Evolutionary conservation across 148 eudicot species (phyloP), one percentile per base, ranked within the genome.

Genomic region (Diospyros kaki): DNA sequence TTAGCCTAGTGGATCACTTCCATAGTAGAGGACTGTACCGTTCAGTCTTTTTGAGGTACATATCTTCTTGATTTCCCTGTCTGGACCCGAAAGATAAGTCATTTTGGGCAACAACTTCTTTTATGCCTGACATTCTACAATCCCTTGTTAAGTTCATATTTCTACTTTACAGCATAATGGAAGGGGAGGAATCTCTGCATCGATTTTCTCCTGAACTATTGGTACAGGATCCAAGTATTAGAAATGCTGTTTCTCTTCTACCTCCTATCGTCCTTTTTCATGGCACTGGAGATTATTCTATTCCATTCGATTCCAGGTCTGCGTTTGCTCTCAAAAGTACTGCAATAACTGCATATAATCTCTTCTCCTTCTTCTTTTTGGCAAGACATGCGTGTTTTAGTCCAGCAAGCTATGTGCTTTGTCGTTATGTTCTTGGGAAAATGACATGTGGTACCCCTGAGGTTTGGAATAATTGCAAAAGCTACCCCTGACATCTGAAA

Each of bases 211-310:
- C 98, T 13, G 97, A 92, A 88, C 53, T 90, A 74, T 53, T 89
- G 80, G 92, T 89, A 65, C 91, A 92, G 73, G 97, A 89, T 53
- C 89, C 94, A 1, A 81, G 84, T 69, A 74, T 79, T 54, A 80
- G 80, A 78, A 87, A 81, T 80, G 94, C 93, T 54, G 86, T 86
- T 73, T 82, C 91, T 71, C 83, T 90, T 55, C 83, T 92, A 71
- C 98, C 98, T 73, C 91, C 85, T n/a, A 76, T 87, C 44, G 61
- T 80, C 71, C 98, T 92, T 75, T 90, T 90, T 78, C 98, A 95
- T 79, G 98, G 98, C 3, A 92, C 94, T 73, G 96, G 89, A 63
- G 98, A 95, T 86, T 92, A 95, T 84, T 92, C 98, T 13, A 95
- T 95, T 73, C 98, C 98, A 58, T 81, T 89, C 10, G 90, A 90